These are phyloP conservation scores for Ampelomyces quisqualis DNA, from an alignment of 2,329 filamentous ascomycete genomes.

Conservation along the genomic window DNA sequence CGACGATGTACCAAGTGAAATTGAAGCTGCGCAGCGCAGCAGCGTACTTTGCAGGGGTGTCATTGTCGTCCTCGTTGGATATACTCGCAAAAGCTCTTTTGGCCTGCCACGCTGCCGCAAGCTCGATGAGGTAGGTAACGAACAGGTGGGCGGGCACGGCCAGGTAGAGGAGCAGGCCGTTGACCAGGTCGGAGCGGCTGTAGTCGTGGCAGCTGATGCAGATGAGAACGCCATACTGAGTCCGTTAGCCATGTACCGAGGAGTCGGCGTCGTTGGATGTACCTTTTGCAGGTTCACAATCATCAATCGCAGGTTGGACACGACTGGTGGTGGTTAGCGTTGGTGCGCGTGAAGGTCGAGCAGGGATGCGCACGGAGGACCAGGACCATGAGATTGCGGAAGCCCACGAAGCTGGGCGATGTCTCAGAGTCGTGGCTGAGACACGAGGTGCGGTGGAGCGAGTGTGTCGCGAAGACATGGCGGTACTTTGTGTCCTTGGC, in stretches of 20 bases:
- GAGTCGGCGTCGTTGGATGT: slow-evolving; percentile 13
- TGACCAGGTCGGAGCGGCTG: slow-evolving; percentile 70
- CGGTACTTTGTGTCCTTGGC: slow-evolving; percentile 67
- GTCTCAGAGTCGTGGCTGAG: slow-evolving; percentile 78
- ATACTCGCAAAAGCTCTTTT: slow-evolving; percentile 63
- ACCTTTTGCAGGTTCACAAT: slow-evolving; percentile 97
- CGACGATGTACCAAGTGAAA: slow-evolving; percentile 76
- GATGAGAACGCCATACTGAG: slow-evolving; percentile 88
- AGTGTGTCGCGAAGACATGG: slow-evolving; percentile 87
- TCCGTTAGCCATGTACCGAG: slow-evolving; percentile 13
- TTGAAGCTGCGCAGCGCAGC: slow-evolving; percentile 65
- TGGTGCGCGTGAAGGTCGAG: background rate
- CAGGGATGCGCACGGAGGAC: slow-evolving; percentile 66
- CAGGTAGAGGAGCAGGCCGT: slow-evolving; percentile 77
- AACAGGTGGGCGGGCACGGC: slow-evolving; percentile 89
- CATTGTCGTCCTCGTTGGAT: slow-evolving; percentile 47
- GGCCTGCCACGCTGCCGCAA: slow-evolving; percentile 77
- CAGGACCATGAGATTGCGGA: slow-evolving; percentile 94
- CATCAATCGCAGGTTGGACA: slow-evolving; percentile 89
- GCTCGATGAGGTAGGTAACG: slow-evolving; percentile 85
- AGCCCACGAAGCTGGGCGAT: slow-evolving; percentile 84
- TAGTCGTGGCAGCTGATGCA: slow-evolving; percentile 90
- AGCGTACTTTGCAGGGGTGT: slow-evolving; percentile 58
- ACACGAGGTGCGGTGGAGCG: slow-evolving; percentile 69
- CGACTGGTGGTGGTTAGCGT: slow-evolving; percentile 59